Conservation (phyloP, 495 filamentous ascomycete species). For the Chlorociboria aeruginascens region DNA sequence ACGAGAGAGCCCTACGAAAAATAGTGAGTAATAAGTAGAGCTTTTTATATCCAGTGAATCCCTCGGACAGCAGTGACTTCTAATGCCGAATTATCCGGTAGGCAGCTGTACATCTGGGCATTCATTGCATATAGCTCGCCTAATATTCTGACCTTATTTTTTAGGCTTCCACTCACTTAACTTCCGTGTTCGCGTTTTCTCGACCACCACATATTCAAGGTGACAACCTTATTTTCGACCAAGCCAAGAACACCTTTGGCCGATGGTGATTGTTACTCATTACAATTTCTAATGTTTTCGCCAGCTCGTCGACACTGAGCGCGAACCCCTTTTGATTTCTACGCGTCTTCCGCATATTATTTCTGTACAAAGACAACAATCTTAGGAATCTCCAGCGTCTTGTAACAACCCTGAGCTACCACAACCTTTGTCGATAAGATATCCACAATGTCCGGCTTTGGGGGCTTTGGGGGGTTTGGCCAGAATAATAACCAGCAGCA, state of each 20-base stretch:
- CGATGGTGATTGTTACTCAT: conserved; percentile 14
- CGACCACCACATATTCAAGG: not conserved
- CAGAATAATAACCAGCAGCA: conserved; percentile 39
- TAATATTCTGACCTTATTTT: not conserved
- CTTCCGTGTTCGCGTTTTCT: too few species aligned
- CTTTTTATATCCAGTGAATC: conserved; percentile 9
- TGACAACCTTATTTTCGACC: not conserved
- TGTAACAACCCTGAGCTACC: not conserved
- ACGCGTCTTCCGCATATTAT: conserved; percentile 17
- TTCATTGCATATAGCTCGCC: not conserved
- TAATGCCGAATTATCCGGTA: conserved; percentile 5
- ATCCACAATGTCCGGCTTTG: conserved; percentile 29
- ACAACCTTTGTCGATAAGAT: not conserved
- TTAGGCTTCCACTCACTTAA: too few species aligned
- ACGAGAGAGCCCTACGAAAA: too few species aligned
- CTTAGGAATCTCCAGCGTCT: conserved; percentile 2
- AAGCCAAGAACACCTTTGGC: conserved; percentile 2
- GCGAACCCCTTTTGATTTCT: conserved; percentile 8
- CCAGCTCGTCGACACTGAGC: conserved; percentile 9
- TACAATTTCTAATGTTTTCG: conserved; percentile 16
- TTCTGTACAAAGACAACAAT: not conserved
- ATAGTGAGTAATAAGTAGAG: not conserved
- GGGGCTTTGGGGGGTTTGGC: conserved; percentile 43
- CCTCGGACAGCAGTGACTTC: conserved; percentile 13
- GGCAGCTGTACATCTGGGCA: conserved; percentile 2